Evolutionary conservation across 1,139 yeast genomes (phyloP).

Genomic region (Ogataea hybrid): DNA sequence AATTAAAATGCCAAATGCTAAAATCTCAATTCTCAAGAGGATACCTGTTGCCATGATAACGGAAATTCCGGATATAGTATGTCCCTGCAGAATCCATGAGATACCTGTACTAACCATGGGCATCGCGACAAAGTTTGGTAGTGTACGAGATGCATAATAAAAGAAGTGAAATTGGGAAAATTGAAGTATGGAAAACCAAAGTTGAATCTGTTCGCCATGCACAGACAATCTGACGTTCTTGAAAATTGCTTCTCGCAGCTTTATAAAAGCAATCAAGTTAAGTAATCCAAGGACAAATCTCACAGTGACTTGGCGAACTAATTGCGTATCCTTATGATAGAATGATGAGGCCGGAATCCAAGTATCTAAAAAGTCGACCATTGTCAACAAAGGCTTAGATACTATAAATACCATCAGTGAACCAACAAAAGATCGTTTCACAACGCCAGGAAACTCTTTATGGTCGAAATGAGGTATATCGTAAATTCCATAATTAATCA

Average conservation of each 20-base stretch:
- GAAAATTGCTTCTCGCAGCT: too few species aligned
- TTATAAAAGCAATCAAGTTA: constrained; percentile 31
- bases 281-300: constrained; percentile 54
- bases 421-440: constrained; percentile 84
- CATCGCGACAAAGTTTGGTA: constrained; percentile 84
- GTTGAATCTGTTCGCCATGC: constrained; percentile 33
- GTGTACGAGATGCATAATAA: constrained; percentile 73
- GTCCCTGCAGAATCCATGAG: constrained; percentile 49
- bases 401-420: constrained; percentile 51
- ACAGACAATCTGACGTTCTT: neutral
- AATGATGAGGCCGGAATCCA: constrained; percentile 8
- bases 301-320: constrained; percentile 41
- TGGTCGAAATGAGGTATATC: constrained; percentile 65
- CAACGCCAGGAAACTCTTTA: constrained; percentile 77
- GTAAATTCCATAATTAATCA: constrained; percentile 59
- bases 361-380: neutral
- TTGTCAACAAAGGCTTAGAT: constrained; percentile 9
- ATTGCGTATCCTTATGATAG: constrained; percentile 14
- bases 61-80: constrained; percentile 46
- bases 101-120: constrained; percentile 67
- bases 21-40: constrained; percentile 73
- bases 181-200: constrained; percentile 60
- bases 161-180: constrained; percentile 75
- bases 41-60: constrained; percentile 63
- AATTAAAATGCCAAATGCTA: constrained; percentile 54